Evolutionary conservation across 352 stramenopile species (phyloP).

Genomic region (Aphanomyces stellatus): DNA sequence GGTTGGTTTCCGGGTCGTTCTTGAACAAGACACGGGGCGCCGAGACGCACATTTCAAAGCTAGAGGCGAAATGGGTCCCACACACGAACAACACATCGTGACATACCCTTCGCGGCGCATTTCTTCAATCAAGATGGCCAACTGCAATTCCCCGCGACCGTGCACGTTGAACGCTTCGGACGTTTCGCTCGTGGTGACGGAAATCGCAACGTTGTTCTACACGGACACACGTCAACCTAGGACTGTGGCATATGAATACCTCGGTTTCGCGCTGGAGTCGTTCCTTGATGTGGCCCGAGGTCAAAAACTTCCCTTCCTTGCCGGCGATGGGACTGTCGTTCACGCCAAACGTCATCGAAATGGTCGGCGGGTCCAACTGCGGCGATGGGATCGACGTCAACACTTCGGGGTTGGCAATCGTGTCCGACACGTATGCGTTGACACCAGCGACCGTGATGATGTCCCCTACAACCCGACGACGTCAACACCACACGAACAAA

Average conservation of each 20-base stretch:
- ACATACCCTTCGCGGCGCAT: slow-evolving; percentile 92
- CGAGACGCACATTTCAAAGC: slow-evolving; percentile 96
- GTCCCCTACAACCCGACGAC: slow-evolving; percentile 57
- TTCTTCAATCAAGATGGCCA: slow-evolving; percentile 98
- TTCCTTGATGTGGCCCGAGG: slow-evolving; percentile 91
- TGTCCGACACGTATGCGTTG: slow-evolving; percentile 85
- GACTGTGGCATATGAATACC: slow-evolving; percentile 36
- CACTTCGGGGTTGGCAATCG: slow-evolving; percentile 66
- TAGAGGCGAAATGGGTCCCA: too few species aligned
- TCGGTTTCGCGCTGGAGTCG: slow-evolving; percentile 91
- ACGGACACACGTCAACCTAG: too few species aligned
- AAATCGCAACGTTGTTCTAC: slow-evolving; percentile 98
- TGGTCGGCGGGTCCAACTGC: slow-evolving; percentile 93
- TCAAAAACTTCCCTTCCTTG: slow-evolving; percentile 96
- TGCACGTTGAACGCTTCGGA: slow-evolving; percentile 93
- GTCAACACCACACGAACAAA: background rate
- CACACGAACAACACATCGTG: background rate
- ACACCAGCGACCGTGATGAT: slow-evolving; percentile 97
- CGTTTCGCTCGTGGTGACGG: slow-evolving; percentile 76
- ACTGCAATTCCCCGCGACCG: slow-evolving; percentile 94
- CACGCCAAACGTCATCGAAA: slow-evolving; percentile 97
- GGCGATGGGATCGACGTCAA: slow-evolving; percentile 87
- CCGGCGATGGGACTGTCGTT: slow-evolving; percentile 95
- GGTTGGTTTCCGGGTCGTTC: slow-evolving; percentile 73
- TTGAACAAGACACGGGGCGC: slow-evolving; percentile 94